Base-by-base conservation (phyloP, 2,329 filamentous ascomycete species). In the Alternaria arbusti region DNA sequence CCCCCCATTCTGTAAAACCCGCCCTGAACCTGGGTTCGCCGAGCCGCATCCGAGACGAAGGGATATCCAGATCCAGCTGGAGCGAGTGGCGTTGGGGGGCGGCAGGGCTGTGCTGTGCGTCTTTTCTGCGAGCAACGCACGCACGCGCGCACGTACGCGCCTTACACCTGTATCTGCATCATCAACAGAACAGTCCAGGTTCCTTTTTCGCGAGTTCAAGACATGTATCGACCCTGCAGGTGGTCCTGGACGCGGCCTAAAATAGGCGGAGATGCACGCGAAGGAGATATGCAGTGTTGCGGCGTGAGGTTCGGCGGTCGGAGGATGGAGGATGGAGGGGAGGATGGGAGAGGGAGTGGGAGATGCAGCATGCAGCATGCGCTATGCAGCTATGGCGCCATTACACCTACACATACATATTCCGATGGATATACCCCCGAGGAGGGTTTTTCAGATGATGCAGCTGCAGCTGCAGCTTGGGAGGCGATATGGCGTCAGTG, bases 11-110 rank as follows among this genome's bases (percentile, higher is more conserved):
- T 45, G 11, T 61, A 52, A 20, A 23, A 54, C 12, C 32, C 10
- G 54, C 32, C 54, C 40, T 22, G 45, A 46, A 5, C 9, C 26
- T 61, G 54, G 54, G 59, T 55, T 57, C 20, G 54, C 47, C 46
- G 47, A 49, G n/a, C 46, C 11, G 26, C 56, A 58, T 25, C 23
- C 32, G 32, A 26, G 25, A 15, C 46, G 20, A 58, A 61, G 59
- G 59, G 59, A 57, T 61, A 15, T 57, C 54, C 46, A 22, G n/a
- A 47, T 58, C 20, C 44, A 25, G 52, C 20, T 32, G 12, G 32
- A n/a, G 36, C 36, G n/a, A 40, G 36, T 40, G 36, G 32, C 32
- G 32, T 36, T 28, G 5, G n/a, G 36, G 36, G 36, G 54, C 20
- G 15, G 36, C 46, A 36, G 17, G 46, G 36, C 46, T 52, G 55